Evolutionary conservation across 2,329 filamentous ascomycete species (phyloP).

Genomic region (Amauroascus niger): DNA sequence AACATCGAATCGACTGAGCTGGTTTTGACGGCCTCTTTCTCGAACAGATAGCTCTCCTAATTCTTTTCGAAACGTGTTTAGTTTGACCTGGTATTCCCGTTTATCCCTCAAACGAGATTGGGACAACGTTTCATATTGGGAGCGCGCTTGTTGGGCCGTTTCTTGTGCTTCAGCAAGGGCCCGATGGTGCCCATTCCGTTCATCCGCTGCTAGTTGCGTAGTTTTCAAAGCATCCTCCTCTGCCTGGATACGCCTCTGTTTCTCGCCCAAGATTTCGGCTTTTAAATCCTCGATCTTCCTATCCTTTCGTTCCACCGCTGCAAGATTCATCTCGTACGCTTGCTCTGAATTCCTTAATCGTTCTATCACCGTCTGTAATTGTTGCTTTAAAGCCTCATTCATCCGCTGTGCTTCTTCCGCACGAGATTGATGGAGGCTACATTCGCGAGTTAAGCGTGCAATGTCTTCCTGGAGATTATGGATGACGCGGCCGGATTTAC

Average conservation of each 20-base stretch:
- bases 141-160: constrained; percentile 30
- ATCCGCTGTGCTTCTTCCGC: constrained; percentile 40
- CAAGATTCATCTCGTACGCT: constrained; percentile 40
- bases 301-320: constrained; percentile 40
- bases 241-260: constrained; percentile 32
- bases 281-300: constrained; percentile 41
- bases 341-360: constrained; percentile 39
- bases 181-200: constrained; percentile 34
- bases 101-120: constrained; percentile 34
- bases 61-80: constrained; percentile 32
- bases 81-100: constrained; percentile 31
- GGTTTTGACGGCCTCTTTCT: constrained; percentile 30
- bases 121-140: constrained; percentile 39
- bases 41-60: constrained; percentile 28
- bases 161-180: constrained; percentile 33
- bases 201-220: constrained; percentile 32
- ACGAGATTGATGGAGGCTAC: constrained; percentile 36
- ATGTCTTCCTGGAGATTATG: constrained; percentile 44
- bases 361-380: constrained; percentile 38
- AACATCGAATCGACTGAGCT: constrained; percentile 35
- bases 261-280: constrained; percentile 35
- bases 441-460: constrained; percentile 41
- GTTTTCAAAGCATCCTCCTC: constrained; percentile 33
- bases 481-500: constrained; percentile 44
- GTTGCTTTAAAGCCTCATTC: constrained; percentile 39